Conservation (phyloP, 2,329 filamentous ascomycete species). For the Juglanconis oblonga region DNA sequence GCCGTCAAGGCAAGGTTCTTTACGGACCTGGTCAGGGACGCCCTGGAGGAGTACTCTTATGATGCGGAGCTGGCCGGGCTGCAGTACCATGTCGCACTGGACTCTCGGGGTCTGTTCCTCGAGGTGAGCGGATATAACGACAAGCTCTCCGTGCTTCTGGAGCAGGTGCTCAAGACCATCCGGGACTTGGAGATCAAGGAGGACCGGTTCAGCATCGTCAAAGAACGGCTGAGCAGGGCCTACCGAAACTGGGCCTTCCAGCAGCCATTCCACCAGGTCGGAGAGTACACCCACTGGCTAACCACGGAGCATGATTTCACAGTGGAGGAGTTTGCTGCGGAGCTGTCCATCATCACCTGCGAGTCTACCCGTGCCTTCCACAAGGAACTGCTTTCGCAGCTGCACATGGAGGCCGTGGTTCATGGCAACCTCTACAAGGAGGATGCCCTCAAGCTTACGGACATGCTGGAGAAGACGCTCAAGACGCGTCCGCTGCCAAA, state of each 20-base stretch:
- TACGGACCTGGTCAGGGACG: slow-evolving; percentile 82
- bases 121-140: slow-evolving; percentile 92
- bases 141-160: slow-evolving; percentile 84
- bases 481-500: slow-evolving; percentile 71
- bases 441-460: slow-evolving; percentile 81
- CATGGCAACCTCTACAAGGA: slow-evolving; percentile 95
- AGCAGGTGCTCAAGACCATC: slow-evolving; percentile 83
- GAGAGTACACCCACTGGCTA: slow-evolving; percentile 78
- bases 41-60: slow-evolving; percentile 89
- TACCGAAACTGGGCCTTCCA: slow-evolving; percentile 86
- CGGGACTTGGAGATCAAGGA: slow-evolving; percentile 78
- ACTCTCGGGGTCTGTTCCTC: slow-evolving; percentile 71
- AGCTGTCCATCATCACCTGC: slow-evolving; percentile 70
- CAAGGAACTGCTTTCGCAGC: slow-evolving; percentile 75
- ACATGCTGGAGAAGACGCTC: slow-evolving; percentile 75
- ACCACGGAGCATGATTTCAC: slow-evolving; percentile 73
- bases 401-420: slow-evolving; percentile 82
- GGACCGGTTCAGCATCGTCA: slow-evolving; percentile 89
- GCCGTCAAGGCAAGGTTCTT: slow-evolving; percentile 76
- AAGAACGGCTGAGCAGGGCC: slow-evolving; percentile 73
- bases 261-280: slow-evolving; percentile 85
- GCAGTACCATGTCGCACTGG: slow-evolving; percentile 73
- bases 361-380: slow-evolving; percentile 75
- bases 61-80: slow-evolving; percentile 91
- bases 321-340: slow-evolving; percentile 74